These are phyloP conservation scores for Nemophila menziesii DNA, from an alignment of 257 asterid species.

Conservation along the genomic window DNA sequence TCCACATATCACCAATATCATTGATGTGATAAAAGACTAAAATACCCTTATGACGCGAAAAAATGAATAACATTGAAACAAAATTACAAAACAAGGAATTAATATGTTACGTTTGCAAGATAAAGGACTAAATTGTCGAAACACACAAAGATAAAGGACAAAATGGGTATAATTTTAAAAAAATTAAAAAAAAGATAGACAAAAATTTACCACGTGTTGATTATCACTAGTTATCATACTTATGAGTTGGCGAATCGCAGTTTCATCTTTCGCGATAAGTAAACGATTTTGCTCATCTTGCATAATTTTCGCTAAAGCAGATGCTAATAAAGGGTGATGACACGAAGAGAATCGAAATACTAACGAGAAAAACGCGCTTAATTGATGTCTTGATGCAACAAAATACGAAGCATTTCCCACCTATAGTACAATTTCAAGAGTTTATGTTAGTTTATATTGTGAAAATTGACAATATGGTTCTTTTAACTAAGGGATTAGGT, in stretches of 20 bases:
- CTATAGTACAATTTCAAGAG: constrained; percentile 37
- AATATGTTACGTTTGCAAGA: too few relatives aligned
- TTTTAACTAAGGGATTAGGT: too few relatives aligned
- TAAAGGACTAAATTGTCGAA: too few relatives aligned
- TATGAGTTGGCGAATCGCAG: constrained; percentile 95
- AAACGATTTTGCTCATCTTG: constrained; percentile 86
- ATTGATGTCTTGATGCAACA: constrained; percentile 85
- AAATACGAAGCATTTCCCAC: constrained; percentile 92
- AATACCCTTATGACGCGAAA: too few relatives aligned
- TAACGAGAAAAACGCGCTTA: constrained; percentile 97
- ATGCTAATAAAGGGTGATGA: constrained; percentile 97
- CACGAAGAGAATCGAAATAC: constrained; percentile 98
- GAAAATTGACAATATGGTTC: neutral
- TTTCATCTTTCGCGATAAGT: constrained; percentile 92
- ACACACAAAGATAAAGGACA: too few relatives aligned
- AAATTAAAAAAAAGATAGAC: constrained; percentile 2
- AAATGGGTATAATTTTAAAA: constrained; percentile 11
- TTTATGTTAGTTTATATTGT: constrained; percentile 7
- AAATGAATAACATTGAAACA: too few relatives aligned
- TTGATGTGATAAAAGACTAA: too few relatives aligned
- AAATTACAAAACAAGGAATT: too few relatives aligned
- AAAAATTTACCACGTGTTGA: constrained; percentile 75
- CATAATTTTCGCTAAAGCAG: constrained; percentile 96
- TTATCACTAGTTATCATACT: constrained; percentile 98
- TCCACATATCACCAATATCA: too few relatives aligned